Evolutionary conservation across 495 filamentous ascomycete species (phyloP), one percentile per base, ranked within the genome.

Genomic region (Penicillium alfredii): DNA sequence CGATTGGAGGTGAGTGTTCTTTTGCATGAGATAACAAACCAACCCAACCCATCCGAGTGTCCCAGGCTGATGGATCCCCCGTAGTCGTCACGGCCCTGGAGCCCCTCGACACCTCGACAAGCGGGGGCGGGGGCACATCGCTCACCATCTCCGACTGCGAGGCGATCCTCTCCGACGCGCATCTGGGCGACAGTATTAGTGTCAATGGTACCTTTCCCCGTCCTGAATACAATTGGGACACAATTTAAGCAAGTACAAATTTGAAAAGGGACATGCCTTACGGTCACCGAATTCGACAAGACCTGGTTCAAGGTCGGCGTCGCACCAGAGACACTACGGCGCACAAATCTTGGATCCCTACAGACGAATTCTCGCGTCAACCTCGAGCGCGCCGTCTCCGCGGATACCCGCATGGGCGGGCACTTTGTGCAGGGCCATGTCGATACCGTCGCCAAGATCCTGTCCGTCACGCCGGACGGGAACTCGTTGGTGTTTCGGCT

Each of bases 321-420:
- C 47, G 87, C 92, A 2, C 92, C 93, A 47, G 92, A 99, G 63
- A 97, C 93, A 6, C 83, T 99, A 16, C 89, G 92, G 11, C 81
- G 92, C 25, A 99, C 93, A 21, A 95, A 95, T 64, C 84, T 99
- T 8, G 88, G 88, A 33, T 71, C 69, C 13, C 67, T 94, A 10
- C 42, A 57, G 36, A 55, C 69, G 4, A 46, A 66, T 23, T 74
- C 71, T 4, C 61, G 56, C 18, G 89, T 97, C 33, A 97, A 98
- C 63, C 84, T 98, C 18, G 92, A 98, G 66, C 79, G 92, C 7
- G 90, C 92, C 3, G 88, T 96, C 33, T 81, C 79, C 2, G 85
- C 86, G 1, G 73, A 80, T 40, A 94, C 89, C 31, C 85, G 92
- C 26, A 94, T 99, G 83, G 72, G 73, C 33, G 72, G 72, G 1